Evolutionary conservation across 345 rosid species (phyloP).

Genomic region (Heritiera littoralis): DNA sequence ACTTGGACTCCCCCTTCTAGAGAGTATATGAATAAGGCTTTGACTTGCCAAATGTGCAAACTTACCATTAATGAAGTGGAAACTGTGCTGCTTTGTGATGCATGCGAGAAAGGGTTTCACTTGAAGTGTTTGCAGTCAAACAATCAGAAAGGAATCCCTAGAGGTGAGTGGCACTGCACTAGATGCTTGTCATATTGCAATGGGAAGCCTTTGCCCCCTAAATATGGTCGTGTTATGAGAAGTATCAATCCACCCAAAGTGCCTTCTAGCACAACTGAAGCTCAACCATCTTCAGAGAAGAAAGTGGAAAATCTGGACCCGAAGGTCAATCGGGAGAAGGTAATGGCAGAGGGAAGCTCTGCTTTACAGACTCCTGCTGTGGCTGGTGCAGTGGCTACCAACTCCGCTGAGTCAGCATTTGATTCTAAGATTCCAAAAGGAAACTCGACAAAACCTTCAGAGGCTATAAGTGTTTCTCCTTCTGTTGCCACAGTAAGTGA

Average conservation of each 20-base stretch:
- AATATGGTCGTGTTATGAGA: constrained; percentile 85
- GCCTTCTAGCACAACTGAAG: constrained; percentile 44
- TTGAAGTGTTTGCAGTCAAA: constrained; percentile 67
- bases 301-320: constrained; percentile 44
- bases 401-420: constrained; percentile 32
- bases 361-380: constrained; percentile 35
- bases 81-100: constrained; percentile 77
- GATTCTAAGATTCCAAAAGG: constrained; percentile 32
- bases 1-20: constrained; percentile 95
- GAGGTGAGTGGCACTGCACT: constrained; percentile 92
- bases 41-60: constrained; percentile 75
- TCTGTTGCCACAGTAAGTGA: constrained; percentile 32
- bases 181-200: constrained; percentile 64
- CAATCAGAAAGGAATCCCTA: constrained; percentile 69
- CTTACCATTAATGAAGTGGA: constrained; percentile 69
- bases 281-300: constrained; percentile 56
- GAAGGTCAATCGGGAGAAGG: constrained; percentile 50
- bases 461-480: constrained; percentile 27
- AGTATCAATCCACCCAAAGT: constrained; percentile 52
- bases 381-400: constrained; percentile 29
- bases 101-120: constrained; percentile 93
- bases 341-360: constrained; percentile 43
- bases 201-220: constrained; percentile 89
- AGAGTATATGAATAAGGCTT: constrained; percentile 76
- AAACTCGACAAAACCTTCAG: constrained; percentile 24